A percentile compares a stretch with the other conserved stretches of the same genome.
Evolutionary conservation across 805 yeast species (phyloP).

Genomic region (Wickerhamomyces sydowiorum): DNA sequence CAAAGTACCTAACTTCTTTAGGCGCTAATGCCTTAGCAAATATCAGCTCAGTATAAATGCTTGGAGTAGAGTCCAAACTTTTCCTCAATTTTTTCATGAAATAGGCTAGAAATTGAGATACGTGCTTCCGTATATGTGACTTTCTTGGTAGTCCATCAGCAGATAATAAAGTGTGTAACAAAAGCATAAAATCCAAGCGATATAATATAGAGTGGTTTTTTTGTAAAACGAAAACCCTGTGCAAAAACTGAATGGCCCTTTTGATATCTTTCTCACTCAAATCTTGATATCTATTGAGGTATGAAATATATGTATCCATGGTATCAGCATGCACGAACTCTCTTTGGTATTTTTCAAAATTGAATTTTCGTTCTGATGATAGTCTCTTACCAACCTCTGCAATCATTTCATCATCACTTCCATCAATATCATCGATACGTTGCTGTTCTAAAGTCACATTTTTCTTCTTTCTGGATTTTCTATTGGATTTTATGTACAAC

Average conservation of each 20-base stretch:
- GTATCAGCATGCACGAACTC: slow-evolving; percentile 52
- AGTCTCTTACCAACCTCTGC: slow-evolving; percentile 24
- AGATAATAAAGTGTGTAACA: slow-evolving; percentile 48
- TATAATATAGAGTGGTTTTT: slow-evolving; percentile 53
- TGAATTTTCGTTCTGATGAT: slow-evolving; percentile 32
- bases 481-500: slow-evolving; percentile 41
- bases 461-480: slow-evolving; percentile 27
- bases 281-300: slow-evolving; percentile 56
- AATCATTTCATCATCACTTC: slow-evolving; percentile 23
- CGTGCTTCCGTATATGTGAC: slow-evolving; percentile 47
- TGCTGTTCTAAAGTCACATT: slow-evolving; percentile 22
- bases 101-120: slow-evolving; percentile 58
- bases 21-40: slow-evolving; percentile 49
- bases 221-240: slow-evolving; percentile 58
- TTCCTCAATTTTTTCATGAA: slow-evolving; percentile 55
- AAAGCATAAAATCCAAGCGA: slow-evolving; percentile 68
- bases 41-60: slow-evolving; percentile 55
- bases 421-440: slow-evolving; percentile 29
- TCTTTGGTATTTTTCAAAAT: slow-evolving; percentile 35
- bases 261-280: slow-evolving; percentile 55
- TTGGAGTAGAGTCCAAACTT: slow-evolving; percentile 44
- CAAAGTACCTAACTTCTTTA: slow-evolving; percentile 41
- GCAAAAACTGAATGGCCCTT: slow-evolving; percentile 62
- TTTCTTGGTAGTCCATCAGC: slow-evolving; percentile 41
- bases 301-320: slow-evolving; percentile 60